These are phyloP conservation scores for Dissophora globulifera DNA, from an alignment of 192 early-diverging fungal genomes.

Conservation along the genomic window DNA sequence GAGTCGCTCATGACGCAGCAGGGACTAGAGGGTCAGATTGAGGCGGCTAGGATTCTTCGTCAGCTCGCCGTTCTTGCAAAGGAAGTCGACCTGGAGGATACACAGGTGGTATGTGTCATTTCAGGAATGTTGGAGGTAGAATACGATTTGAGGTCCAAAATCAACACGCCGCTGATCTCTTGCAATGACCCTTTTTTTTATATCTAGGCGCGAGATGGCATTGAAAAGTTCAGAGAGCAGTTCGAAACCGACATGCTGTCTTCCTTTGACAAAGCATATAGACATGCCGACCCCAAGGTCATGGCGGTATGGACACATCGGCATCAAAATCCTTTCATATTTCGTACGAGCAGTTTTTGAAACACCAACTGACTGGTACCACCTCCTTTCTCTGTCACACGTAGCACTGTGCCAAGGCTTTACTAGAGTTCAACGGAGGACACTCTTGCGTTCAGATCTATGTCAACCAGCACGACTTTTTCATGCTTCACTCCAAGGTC, in stretches of 20 bases:
- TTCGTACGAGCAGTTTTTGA: no score
- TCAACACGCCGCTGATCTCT: no score
- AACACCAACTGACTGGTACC: no score
- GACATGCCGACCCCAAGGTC: constrained; percentile 71
- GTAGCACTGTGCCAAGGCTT: constrained; percentile 86
- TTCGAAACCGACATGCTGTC: constrained; percentile 91
- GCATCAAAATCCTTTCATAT: no score
- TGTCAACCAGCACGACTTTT: constrained; percentile 98
- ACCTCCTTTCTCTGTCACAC: no score
- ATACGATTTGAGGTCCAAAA: no score
- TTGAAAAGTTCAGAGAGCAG: constrained; percentile 93
- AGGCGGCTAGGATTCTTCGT: constrained; percentile 87
- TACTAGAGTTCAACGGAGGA: constrained; percentile 97
- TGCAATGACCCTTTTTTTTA: background rate
- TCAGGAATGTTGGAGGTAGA: no score
- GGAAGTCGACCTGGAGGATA: constrained; percentile 78
- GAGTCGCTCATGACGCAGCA: constrained; percentile 76
- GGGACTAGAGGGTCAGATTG: constrained; percentile 86
- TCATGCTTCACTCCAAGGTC: constrained; percentile 82
- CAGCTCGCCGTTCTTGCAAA: constrained; percentile 87
- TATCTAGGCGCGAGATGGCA: constrained; percentile 78
- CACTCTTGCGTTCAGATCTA: constrained; percentile 93
- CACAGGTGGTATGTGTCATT: constrained; percentile 62
- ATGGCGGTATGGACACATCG: constrained; percentile 72
- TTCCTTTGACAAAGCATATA: constrained; percentile 89